phyloP scores from a whole-genome alignment of 305 asterid genomes.

The Fraxinus floribunda region DNA sequence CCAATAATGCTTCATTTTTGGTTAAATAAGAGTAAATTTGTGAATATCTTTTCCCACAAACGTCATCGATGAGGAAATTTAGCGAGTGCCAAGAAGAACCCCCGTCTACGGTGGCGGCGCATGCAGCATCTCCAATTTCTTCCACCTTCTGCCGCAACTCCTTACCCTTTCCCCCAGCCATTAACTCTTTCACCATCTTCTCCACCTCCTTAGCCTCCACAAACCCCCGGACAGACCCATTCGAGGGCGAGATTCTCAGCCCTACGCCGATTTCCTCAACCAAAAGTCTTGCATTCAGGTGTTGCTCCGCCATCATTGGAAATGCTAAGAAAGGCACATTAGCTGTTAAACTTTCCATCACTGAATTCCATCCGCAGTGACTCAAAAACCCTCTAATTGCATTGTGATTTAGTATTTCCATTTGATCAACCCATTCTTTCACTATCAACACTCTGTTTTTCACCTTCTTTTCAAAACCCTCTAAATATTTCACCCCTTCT shows the following conservation, averaged over 20 bases:
- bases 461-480: conserved; percentile 31
- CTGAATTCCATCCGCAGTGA: conserved; percentile 83
- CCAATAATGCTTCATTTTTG: not conserved
- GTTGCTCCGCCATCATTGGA: conserved; percentile 75
- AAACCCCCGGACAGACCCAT: conserved; percentile 49
- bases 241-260: conserved; percentile 36
- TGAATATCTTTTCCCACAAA: not conserved
- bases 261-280: conserved; percentile 48
- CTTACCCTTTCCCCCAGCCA: conserved; percentile 41
- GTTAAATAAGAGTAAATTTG: not conserved
- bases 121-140: conserved; percentile 37
- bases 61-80: conserved; percentile 36
- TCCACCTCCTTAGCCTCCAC: conserved; percentile 54
- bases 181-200: conserved; percentile 48
- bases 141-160: conserved; percentile 44
- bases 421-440: conserved; percentile 64
- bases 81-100: conserved; percentile 50
- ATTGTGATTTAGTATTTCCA: conserved; percentile 39
- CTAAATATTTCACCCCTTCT: not conserved
- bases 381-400: conserved; percentile 53
- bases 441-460: conserved; percentile 42
- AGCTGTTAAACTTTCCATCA: conserved; percentile 49
- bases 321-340: conserved; percentile 58
- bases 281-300: conserved; percentile 50
- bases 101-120: conserved; percentile 40